Base-by-base conservation (phyloP, 768 basidiomycete species). In the Amanita molliuscula region DNA sequence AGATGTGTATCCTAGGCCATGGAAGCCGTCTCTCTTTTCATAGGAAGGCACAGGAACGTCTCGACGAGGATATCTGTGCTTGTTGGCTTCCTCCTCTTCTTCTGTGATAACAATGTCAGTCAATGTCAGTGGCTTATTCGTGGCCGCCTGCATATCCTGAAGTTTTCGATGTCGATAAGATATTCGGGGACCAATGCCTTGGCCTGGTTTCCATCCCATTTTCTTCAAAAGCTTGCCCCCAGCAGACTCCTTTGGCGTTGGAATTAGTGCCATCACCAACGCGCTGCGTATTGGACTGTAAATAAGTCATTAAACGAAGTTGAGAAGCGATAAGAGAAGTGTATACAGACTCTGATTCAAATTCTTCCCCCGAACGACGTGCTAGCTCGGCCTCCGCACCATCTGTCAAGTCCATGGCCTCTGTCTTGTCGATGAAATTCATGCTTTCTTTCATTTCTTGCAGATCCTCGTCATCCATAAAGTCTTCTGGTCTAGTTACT, bases 391-490 rank as follows among this genome's bases (percentile, higher is more conserved):
- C 67, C 55, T 75, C 70, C 1, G 78, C 78, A 0, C 75, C 76
- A n/a, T 75, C 79, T 0, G 78, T 62, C 38, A 82, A 66, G 55
- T 85, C 80, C 75, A 84, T 84, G 56, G 87, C 77, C 31, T 94
- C 87, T 10, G 83, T 82, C 33, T 83, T 86, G 59, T 88, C 84
- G 3, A 92, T 78, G 7, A 96, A 63, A 16, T 76, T 79, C 56
- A 82, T 74, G 55, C 77, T 79, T 35, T 92, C 89, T 29, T 75
- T 78, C 53, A 87, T 64, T 54, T 90, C 90, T 40, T 87, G 81
- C 13, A 97, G 70, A 63, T 98, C 96, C 66, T 99, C 96, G 37
- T 97, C 96, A 67, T 99, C 96, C 96, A 99, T 98, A 62, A 90
- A 98, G 62, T 96, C 92, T 65, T 95, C 90, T 0, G 91, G 84